Conservation (phyloP, 192 early-diverging fungal genomes). For the Dissophora ornata region DNA sequence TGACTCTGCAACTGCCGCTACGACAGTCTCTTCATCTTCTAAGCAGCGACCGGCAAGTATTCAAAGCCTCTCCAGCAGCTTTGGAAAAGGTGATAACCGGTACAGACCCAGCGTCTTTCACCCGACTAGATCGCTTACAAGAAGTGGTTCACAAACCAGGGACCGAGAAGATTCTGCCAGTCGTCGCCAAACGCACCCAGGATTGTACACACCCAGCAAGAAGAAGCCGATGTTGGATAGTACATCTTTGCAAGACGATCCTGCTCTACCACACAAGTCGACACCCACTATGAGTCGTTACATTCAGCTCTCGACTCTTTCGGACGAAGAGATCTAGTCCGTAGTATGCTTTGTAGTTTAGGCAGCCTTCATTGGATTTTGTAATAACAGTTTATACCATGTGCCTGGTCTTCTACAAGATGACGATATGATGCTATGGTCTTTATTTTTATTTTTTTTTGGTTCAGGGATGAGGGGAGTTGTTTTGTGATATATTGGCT, state of each 20-base stretch:
- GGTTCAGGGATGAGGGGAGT: too few species aligned
- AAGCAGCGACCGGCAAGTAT: not conserved
- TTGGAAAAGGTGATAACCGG: not conserved
- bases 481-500: too few species aligned
- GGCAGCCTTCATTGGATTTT: too few species aligned
- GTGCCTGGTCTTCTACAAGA: too few species aligned
- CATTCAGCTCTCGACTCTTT: slow-evolving; percentile 19
- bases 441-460: too few species aligned
- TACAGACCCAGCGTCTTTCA: not conserved
- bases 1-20: not conserved
- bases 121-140: not conserved
- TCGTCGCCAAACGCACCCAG: slow-evolving; percentile 29
- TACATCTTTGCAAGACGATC: not conserved
- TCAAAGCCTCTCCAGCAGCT: not conserved
- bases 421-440: too few species aligned
- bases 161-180: not conserved
- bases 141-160: not conserved
- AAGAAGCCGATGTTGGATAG: not conserved
- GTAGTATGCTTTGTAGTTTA: too few species aligned
- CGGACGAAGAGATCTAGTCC: slow-evolving; percentile 7
- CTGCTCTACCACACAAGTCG: slow-evolving; percentile 4
- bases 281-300: slow-evolving; percentile 45
- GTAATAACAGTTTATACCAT: not conserved
- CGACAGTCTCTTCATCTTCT: not conserved
- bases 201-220: slow-evolving; percentile 48